Evolutionary conservation across 306 rosid genomes (phyloP).

Genomic region (Cicer bijugum): DNA sequence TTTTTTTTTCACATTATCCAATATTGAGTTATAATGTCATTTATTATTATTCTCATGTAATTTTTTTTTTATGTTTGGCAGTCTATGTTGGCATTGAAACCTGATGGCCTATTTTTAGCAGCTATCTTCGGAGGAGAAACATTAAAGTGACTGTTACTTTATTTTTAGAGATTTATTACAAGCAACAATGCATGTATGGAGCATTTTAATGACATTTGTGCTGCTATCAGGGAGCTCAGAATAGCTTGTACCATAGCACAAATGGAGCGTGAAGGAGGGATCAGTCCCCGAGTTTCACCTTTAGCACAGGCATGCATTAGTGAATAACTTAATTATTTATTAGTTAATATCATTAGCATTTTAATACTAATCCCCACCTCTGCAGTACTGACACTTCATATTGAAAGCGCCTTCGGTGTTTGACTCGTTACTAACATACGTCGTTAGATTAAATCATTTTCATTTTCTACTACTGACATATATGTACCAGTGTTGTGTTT

Average conservation of each 20-base stretch:
- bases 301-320: constrained; percentile 77
- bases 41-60: too few relatives aligned
- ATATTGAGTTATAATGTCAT: too few relatives aligned
- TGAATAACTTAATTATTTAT: constrained; percentile 22
- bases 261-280: constrained; percentile 98
- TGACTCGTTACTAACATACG: too few relatives aligned
- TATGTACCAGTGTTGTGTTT: too few relatives aligned
- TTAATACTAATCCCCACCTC: too few relatives aligned
- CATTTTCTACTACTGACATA: too few relatives aligned
- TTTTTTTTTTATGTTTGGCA: constrained; percentile 54
- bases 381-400: too few relatives aligned
- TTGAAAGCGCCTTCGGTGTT: too few relatives aligned
- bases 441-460: too few relatives aligned
- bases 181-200: constrained; percentile 38
- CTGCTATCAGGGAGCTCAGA: constrained; percentile 80
- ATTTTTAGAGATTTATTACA: constrained; percentile 27
- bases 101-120: constrained; percentile 94
- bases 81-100: constrained; percentile 91
- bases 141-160: constrained; percentile 57
- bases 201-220: constrained; percentile 39
- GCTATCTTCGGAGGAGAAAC: constrained; percentile 97
- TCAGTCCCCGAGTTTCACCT: constrained; percentile 92
- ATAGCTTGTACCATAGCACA: constrained; percentile 97
- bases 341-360: background rate
- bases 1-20: too few relatives aligned